Conservation (phyloP, 2,329 filamentous ascomycete genomes). For the Diaporthe longicolla region DNA sequence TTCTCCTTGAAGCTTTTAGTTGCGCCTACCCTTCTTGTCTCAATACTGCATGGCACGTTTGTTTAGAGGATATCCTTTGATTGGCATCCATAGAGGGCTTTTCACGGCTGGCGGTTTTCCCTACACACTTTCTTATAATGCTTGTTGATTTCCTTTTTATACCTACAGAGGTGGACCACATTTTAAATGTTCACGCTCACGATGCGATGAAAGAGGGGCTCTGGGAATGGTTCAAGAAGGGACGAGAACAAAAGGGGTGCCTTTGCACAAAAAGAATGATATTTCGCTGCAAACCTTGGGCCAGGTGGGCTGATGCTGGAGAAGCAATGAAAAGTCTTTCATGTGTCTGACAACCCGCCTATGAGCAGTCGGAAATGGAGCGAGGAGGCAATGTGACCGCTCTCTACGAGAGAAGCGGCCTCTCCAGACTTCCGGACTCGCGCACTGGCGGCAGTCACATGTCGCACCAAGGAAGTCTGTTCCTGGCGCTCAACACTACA, state of each 20-base stretch:
- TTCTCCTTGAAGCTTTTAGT: background rate
- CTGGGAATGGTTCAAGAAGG: conserved; percentile 38
- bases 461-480: background rate
- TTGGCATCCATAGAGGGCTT: conserved; percentile 43
- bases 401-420: background rate
- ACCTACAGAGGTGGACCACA: conserved; percentile 40
- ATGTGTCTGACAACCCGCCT: background rate
- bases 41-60: conserved; percentile 41
- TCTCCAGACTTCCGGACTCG: background rate
- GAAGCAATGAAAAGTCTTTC: conserved; percentile 39
- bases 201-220: conserved; percentile 41
- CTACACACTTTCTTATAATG: conserved; percentile 36
- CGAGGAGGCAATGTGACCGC: background rate
- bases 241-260: conserved; percentile 36
- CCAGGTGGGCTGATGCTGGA: conserved; percentile 28
- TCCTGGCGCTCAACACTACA: conserved; percentile 21
- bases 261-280: conserved; percentile 40
- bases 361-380: background rate
- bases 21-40: conserved; percentile 31
- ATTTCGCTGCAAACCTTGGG: conserved; percentile 17
- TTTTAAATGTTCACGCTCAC: conserved; percentile 36
- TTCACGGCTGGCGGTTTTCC: conserved; percentile 35
- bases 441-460: background rate
- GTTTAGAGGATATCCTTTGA: conserved; percentile 43
- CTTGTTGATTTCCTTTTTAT: conserved; percentile 35